A percentile compares a stretch with the other conserved stretches of the same genome.
These are phyloP conservation scores for Mortierella sp. DNA, from an alignment of 371 early-diverging fungal genomes.

Conservation along the genomic window DNA sequence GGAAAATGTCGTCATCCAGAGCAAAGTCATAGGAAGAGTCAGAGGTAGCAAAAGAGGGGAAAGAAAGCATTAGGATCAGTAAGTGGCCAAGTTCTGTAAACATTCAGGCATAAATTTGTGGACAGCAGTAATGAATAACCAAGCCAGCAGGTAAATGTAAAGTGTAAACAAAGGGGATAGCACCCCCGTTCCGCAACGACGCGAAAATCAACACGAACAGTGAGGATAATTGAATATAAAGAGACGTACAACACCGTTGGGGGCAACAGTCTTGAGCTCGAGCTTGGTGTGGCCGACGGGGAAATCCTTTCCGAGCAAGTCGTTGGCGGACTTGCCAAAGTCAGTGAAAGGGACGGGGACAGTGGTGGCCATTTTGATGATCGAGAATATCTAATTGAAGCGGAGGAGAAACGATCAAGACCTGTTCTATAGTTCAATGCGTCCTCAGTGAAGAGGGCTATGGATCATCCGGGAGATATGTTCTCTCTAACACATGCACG, in stretches of 20 bases:
- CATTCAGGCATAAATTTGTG: background rate
- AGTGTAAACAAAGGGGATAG: slow-evolving; percentile 1
- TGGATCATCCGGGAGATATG: background rate
- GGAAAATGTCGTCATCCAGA: background rate
- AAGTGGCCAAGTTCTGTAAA: background rate
- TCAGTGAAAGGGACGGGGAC: slow-evolving; percentile 86
- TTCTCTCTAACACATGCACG: too few species aligned
- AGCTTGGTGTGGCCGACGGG: slow-evolving; percentile 95
- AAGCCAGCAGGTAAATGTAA: background rate
- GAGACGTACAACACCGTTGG: slow-evolving; percentile 91
- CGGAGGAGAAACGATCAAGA: background rate
- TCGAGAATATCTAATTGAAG: background rate
- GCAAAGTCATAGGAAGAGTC: background rate
- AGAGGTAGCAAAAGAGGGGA: slow-evolving; percentile 21
- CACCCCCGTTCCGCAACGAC: slow-evolving; percentile 4
- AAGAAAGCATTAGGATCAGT: background rate
- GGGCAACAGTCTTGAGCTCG: slow-evolving; percentile 95
- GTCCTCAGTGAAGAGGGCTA: background rate
- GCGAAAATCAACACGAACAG: background rate
- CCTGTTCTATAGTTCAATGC: background rate
- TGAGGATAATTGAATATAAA: background rate
- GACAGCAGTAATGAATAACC: background rate
- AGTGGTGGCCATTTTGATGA: slow-evolving; percentile 58
- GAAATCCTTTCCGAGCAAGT: slow-evolving; percentile 96
- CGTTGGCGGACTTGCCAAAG: slow-evolving; percentile 95